A percentile compares a stretch with the other conserved stretches of the same genome.
Conservation (phyloP, 2,329 filamentous ascomycete genomes). For the Herpotrichia juniperi region DNA sequence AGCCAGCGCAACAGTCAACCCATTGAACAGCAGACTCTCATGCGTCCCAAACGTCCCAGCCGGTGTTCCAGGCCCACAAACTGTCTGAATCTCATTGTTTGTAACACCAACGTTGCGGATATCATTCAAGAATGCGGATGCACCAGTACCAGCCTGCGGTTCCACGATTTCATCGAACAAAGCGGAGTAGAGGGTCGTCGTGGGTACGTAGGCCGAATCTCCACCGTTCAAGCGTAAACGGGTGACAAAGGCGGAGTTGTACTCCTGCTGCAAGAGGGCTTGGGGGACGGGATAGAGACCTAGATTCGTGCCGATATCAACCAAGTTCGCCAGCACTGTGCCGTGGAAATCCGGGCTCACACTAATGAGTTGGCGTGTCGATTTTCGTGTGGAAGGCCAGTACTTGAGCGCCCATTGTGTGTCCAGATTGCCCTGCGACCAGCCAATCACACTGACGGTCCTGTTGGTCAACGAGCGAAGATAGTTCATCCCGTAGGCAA, state of each 20-base stretch:
- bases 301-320: slow-evolving; percentile 26
- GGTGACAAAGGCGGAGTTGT: slow-evolving; percentile 51
- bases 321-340: slow-evolving; percentile 47
- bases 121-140: slow-evolving; percentile 56
- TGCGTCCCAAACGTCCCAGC: slow-evolving; percentile 58
- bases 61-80: slow-evolving; percentile 46
- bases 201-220: slow-evolving; percentile 61
- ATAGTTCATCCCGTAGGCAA: slow-evolving; percentile 66
- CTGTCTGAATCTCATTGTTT: slow-evolving; percentile 57
- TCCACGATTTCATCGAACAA: slow-evolving; percentile 59
- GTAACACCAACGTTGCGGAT: slow-evolving; percentile 53
- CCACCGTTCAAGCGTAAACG: slow-evolving; percentile 53
- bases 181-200: slow-evolving; percentile 59
- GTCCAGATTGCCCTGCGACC: slow-evolving; percentile 62
- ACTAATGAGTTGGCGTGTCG: slow-evolving; percentile 58
- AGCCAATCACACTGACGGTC: slow-evolving; percentile 54
- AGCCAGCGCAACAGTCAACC: slow-evolving; percentile 52
- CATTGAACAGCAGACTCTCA: slow-evolving; percentile 58
- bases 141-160: slow-evolving; percentile 54
- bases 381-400: slow-evolving; percentile 57
- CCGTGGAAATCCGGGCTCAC: slow-evolving; percentile 60
- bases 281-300: slow-evolving; percentile 39
- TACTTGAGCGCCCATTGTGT: slow-evolving; percentile 65
- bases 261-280: slow-evolving; percentile 55
- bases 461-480: slow-evolving; percentile 50